phyloP scores from a whole-genome alignment of 345 rosid genomes.

The Ceriops decandra region DNA sequence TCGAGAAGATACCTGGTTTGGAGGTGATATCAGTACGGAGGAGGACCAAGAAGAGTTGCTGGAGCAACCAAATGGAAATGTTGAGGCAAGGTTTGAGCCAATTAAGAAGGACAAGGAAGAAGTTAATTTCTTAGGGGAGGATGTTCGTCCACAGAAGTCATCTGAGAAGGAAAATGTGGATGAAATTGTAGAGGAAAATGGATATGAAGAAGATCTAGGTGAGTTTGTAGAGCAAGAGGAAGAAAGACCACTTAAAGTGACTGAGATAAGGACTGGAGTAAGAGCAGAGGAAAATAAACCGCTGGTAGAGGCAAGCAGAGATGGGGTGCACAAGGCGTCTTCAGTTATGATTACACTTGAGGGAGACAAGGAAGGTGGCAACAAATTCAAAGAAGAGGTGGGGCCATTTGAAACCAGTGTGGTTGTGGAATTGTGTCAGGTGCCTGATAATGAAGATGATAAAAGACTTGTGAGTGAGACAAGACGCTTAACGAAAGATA shows the following conservation, averaged over 20 bases:
- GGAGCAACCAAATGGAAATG: slow-evolving; percentile 10
- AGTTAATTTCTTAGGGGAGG: background rate
- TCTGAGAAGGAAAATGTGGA: background rate
- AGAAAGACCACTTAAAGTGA: slow-evolving; percentile 5
- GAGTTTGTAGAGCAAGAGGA: slow-evolving; percentile 8
- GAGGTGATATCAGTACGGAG: slow-evolving; percentile 6
- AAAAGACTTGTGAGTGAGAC: slow-evolving; percentile 39
- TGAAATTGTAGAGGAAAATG: background rate
- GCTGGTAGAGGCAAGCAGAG: background rate
- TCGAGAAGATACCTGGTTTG: slow-evolving; percentile 6
- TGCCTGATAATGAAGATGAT: slow-evolving; percentile 21
- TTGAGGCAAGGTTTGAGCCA: slow-evolving; percentile 26
- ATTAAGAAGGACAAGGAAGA: slow-evolving; percentile 9
- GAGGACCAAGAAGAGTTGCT: slow-evolving; percentile 22
- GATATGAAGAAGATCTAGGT: slow-evolving; percentile 1
- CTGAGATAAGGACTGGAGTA: slow-evolving; percentile 13
- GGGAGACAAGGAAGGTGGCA: slow-evolving; percentile 15
- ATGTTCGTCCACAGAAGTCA: background rate
- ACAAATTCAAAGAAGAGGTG: slow-evolving; percentile 2
- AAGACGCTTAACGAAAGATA: slow-evolving; percentile 39
- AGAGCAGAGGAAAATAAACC: slow-evolving; percentile 8
- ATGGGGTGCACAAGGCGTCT: background rate
- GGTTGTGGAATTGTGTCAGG: slow-evolving; percentile 17
- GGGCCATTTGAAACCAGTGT: slow-evolving; percentile 17
- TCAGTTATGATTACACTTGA: slow-evolving; percentile 9